phyloP scores from a whole-genome alignment of 1,284 basidiomycete genomes.

The Athelia psychrophila region DNA sequence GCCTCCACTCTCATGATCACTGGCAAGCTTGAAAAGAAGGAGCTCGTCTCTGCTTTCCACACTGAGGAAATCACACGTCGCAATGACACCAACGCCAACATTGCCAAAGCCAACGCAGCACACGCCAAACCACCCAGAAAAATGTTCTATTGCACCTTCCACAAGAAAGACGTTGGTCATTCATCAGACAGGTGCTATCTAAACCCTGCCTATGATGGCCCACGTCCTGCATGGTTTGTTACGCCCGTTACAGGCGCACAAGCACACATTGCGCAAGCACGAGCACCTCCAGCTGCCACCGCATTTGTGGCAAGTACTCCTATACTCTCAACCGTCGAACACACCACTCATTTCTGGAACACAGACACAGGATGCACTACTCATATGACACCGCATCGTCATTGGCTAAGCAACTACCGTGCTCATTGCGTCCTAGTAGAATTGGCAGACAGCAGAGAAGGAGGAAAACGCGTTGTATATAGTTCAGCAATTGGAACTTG shows the following conservation, averaged over 20 bases:
- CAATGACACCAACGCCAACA: neutral
- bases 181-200: neutral
- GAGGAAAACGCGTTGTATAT: conserved; percentile 10
- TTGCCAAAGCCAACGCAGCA: neutral
- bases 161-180: neutral
- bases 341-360: conserved; percentile 19
- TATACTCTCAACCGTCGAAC: neutral
- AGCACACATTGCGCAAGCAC: neutral
- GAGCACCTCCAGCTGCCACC: neutral
- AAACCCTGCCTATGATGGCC: neutral
- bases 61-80: conserved; percentile 4
- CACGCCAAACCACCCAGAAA: neutral
- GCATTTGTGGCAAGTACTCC: conserved; percentile 3
- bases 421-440: conserved; percentile 12
- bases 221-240: neutral
- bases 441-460: conserved; percentile 14
- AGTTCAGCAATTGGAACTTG: conserved; percentile 19
- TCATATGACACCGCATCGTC: conserved; percentile 26
- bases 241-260: neutral
- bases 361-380: conserved; percentile 32
- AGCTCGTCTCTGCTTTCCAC: conserved; percentile 5
- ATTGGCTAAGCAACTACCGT: conserved; percentile 15
- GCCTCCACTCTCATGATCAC: conserved; percentile 15
- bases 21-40: conserved; percentile 2
- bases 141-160: neutral